A percentile compares a stretch with the other conserved stretches of the same genome.
Conservation (phyloP, 257 asterid species). For the Salvia rosmarinus region DNA sequence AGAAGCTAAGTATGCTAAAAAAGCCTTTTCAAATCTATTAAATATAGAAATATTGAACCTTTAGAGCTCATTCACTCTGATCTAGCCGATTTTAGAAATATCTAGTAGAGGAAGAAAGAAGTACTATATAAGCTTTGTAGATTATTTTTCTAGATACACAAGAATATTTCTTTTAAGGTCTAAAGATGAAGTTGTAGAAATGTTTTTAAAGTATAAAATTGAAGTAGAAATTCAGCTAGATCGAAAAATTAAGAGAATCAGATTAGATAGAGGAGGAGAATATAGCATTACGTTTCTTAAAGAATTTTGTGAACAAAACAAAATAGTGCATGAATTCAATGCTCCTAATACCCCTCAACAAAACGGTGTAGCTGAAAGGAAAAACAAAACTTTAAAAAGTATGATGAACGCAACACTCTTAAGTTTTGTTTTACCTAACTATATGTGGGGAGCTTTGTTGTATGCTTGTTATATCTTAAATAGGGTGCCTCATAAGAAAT, state of each 20-base stretch:
- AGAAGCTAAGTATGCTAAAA: not conserved
- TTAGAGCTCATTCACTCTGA: not conserved
- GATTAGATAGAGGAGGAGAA: not conserved
- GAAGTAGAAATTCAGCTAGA: not conserved
- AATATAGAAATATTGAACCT: not conserved
- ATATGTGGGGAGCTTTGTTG: not conserved
- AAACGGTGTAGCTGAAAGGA: not conserved
- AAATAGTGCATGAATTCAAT: not conserved
- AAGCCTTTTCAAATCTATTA: not conserved
- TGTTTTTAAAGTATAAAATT: not conserved
- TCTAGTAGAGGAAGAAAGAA: not conserved
- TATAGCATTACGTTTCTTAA: not conserved
- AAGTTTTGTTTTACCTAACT: not conserved
- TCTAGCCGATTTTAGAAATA: not conserved
- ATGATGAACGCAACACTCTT: not conserved
- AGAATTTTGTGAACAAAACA: not conserved
- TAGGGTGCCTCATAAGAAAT: no score
- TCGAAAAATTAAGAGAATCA: not conserved
- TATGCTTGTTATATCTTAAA: not conserved
- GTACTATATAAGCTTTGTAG: not conserved
- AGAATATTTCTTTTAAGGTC: no score
- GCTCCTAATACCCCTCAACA: not conserved
- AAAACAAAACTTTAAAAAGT: not conserved
- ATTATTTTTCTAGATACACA: no score
- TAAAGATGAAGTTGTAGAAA: no score